Conservation (phyloP, 2,329 filamentous ascomycete genomes). For the Trichoderma sp. region DNA sequence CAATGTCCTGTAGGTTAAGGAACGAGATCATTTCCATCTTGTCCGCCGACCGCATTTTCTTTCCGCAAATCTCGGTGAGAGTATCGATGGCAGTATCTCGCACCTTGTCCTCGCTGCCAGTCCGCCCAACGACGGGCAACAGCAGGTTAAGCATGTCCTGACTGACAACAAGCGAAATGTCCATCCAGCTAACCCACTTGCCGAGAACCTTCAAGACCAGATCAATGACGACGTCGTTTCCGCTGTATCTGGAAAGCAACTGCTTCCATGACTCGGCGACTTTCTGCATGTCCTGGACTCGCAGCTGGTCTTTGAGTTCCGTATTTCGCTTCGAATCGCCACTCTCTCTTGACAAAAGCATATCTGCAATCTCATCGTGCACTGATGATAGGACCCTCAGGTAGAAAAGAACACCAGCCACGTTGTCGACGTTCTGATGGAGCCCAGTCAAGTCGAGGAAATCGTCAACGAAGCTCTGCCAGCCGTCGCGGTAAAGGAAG, state of each 20-base stretch:
- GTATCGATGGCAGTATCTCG: constrained; percentile 91
- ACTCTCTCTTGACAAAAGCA: constrained; percentile 74
- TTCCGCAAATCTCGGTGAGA: constrained; percentile 91
- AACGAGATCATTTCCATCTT: constrained; percentile 94
- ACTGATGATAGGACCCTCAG: constrained; percentile 84
- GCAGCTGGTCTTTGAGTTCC: constrained; percentile 85
- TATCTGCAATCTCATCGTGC: constrained; percentile 96
- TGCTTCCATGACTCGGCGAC: constrained; percentile 90
- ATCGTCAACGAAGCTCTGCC: constrained; percentile 89
- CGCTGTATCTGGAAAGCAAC: constrained; percentile 74
- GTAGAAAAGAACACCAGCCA: constrained; percentile 77
- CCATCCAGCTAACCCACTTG: constrained; percentile 98
- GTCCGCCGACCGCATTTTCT: constrained; percentile 94
- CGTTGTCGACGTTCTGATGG: constrained; percentile 65
- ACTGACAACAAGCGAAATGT: constrained; percentile 91
- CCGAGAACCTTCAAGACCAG: constrained; percentile 89
- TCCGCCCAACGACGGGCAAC: constrained; percentile 81
- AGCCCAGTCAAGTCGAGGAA: constrained; percentile 72
- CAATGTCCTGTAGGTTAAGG: constrained; percentile 80
- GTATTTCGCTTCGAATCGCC: constrained; percentile 82
- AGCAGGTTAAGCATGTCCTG: constrained; percentile 81
- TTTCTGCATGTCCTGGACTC: constrained; percentile 82
- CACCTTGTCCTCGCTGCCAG: constrained; percentile 71
- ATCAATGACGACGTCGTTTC: constrained; percentile 72
- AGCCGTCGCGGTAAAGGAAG: constrained; percentile 78